Evolutionary conservation across 441 rosid genomes (phyloP).

Genomic region (Populus hybrid): DNA sequence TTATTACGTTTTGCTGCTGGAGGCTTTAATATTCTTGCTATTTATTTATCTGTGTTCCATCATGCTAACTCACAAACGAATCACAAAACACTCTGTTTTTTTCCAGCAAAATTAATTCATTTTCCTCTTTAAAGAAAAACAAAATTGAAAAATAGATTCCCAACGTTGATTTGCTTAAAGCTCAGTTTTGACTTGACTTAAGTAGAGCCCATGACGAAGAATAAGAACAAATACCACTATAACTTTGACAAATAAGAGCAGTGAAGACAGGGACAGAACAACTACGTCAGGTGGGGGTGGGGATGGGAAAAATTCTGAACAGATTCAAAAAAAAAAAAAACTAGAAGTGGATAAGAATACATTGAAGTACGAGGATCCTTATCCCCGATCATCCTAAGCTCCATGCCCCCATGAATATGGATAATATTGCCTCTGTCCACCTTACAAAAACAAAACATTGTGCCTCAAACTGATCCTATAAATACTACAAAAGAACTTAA

Average conservation of each 20-base stretch:
- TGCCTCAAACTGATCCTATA: background rate
- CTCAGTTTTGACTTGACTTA: background rate
- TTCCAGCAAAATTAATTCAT: background rate
- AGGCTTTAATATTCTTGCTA: too few relatives aligned
- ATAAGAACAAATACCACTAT: background rate
- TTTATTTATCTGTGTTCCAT: background rate
- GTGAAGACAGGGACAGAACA: background rate
- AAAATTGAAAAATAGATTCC: too few relatives aligned
- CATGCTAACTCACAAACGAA: background rate
- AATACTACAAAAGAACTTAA: background rate
- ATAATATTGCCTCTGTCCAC: background rate
- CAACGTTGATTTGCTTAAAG: too few relatives aligned
- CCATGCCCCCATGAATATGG: conserved; percentile 8
- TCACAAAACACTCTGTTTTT: background rate
- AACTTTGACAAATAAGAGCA: background rate
- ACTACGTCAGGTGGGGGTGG: background rate
- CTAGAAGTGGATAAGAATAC: conserved; percentile 34
- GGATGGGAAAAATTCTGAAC: background rate
- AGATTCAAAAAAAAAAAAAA: too few relatives aligned
- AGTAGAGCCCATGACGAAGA: background rate
- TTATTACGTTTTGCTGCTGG: background rate
- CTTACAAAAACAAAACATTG: too few relatives aligned
- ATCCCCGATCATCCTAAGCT: conserved; percentile 25
- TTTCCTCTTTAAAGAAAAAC: background rate
- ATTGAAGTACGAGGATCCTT: conserved; percentile 40